These are phyloP conservation scores for Trypanosoma lewisi DNA, from an alignment of 208 protist species.

Conservation along the genomic window DNA sequence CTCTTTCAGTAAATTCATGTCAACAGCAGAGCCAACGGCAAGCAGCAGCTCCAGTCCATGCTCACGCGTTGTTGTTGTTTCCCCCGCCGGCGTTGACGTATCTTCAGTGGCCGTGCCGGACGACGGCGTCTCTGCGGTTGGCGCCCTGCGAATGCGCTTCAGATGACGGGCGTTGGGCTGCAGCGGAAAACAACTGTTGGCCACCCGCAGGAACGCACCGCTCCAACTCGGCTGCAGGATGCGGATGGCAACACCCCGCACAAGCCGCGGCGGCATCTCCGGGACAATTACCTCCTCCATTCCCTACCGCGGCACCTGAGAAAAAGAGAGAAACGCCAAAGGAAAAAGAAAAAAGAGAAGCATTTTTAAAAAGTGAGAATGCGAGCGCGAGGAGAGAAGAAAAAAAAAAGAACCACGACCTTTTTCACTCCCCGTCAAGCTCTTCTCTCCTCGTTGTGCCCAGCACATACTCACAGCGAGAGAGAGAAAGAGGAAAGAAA, in stretches of 20 bases:
- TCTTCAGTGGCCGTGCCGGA: not conserved
- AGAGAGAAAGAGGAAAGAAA: not conserved
- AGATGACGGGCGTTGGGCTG: slow-evolving; percentile 40
- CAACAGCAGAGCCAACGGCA: slow-evolving; percentile 4
- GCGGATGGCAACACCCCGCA: slow-evolving; percentile 36
- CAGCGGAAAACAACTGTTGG: slow-evolving; percentile 60
- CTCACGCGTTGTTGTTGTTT: not conserved
- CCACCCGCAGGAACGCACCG: slow-evolving; percentile 44
- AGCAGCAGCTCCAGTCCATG: slow-evolving; percentile 18
- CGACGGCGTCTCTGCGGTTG: not conserved
- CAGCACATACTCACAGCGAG: not conserved
- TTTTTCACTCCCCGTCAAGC: no score
- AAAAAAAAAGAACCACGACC: no score
- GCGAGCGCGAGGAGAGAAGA: no score
- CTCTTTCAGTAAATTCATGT: slow-evolving; percentile 6
- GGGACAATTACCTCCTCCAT: slow-evolving; percentile 56
- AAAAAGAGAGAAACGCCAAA: slow-evolving; percentile 7
- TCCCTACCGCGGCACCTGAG: not conserved
- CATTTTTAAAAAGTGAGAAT: not conserved
- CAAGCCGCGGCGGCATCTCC: slow-evolving; percentile 44
- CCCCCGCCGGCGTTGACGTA: not conserved
- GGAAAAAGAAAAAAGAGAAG: slow-evolving; percentile 15
- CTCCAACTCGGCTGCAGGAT: slow-evolving; percentile 42
- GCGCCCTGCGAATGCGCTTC: slow-evolving; percentile 63
- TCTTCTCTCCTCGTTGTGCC: not conserved